A percentile compares a stretch with the other conserved stretches of the same genome.
These are phyloP conservation scores for Phytophthora idaei DNA, from an alignment of 352 stramenopile species.

Conservation along the genomic window DNA sequence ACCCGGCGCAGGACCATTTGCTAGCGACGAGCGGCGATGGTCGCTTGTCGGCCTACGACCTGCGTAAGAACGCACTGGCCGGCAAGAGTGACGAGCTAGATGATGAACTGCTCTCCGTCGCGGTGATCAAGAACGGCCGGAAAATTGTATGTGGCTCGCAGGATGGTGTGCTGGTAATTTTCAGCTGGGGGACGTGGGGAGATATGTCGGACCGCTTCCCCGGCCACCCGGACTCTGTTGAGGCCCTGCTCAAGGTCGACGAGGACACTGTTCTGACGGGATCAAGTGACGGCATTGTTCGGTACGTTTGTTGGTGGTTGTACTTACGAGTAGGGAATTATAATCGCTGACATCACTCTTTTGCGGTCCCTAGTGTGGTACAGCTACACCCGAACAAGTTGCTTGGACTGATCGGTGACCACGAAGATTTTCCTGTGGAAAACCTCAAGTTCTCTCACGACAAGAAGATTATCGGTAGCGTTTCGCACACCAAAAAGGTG, in stretches of 20 bases:
- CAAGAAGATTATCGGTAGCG: constrained; percentile 91
- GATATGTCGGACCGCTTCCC: constrained; percentile 97
- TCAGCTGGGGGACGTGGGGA: constrained; percentile 95
- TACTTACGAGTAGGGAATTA: background rate
- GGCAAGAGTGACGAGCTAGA: constrained; percentile 88
- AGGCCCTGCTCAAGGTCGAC: constrained; percentile 96
- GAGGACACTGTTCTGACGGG: constrained; percentile 97
- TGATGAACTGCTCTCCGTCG: constrained; percentile 76
- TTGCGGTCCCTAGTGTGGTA: constrained; percentile 74
- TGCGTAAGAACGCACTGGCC: constrained; percentile 82
- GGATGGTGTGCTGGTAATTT: constrained; percentile 95
- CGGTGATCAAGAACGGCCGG: constrained; percentile 87
- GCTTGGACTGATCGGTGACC: constrained; percentile 94
- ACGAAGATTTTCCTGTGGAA: constrained; percentile 97
- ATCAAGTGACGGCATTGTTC: constrained; percentile 95
- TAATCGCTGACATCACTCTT: constrained; percentile 8
- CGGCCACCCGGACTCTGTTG: constrained; percentile 94
- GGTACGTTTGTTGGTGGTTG: constrained; percentile 45
- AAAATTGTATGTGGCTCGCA: constrained; percentile 96
- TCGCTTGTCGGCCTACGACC: constrained; percentile 91
- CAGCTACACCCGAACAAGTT: constrained; percentile 96
- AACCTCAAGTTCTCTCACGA: constrained; percentile 87
- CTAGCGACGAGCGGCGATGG: constrained; percentile 92
- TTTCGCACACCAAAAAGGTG: constrained; percentile 95
- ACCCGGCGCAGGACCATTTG: constrained; percentile 83